Evolutionary conservation across 148 eudicot species (phyloP), one percentile per base, ranked within the genome.

Genomic region (Simmondsia chinensis): DNA sequence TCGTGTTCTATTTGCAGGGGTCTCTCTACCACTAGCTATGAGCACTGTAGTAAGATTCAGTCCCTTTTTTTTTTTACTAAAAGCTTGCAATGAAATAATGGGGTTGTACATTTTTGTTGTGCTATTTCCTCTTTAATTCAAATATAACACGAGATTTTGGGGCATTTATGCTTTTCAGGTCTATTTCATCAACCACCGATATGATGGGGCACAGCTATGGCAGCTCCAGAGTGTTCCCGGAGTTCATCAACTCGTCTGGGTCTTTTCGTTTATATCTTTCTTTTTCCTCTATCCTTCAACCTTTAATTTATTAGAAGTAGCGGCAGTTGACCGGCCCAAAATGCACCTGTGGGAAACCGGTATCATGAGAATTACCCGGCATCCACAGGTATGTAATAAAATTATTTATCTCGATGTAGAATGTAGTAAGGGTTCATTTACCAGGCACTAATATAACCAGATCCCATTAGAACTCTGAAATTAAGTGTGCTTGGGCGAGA

Each of bases 261-360:
- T 86, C 16, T 70, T 76, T 43, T 51, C 57, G 34, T 91, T 86
- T 33, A 56, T 86, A 43, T 91, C 99, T 35, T 91, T 88, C 66
- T 60, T 91, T 55, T 86, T 91, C 57, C 83, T 91, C 27, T 91
- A 91, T 46, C 99, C 99, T 3, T 91, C 99, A 28, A 91, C 99
- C 20, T 91, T 91, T 60, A 91, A 91, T 57, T 65, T 91, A 61
- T 64, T 86, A 56, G 99, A 91, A 68, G 99, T 91, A 22, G 99
- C 99, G 31, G 99, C 99, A 26, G 94, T 91, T 38, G 99, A 91
- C 68, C 86, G 86, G 66, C 99, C 99, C 29, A 85, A 82, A 60
- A 71, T 91, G 89, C 96, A 91, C 60, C 86, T 91, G n/a, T 91
- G 99, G 99, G 99, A 86, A 65, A 86, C 96, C 38, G 99, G 99